Evolutionary conservation across 495 filamentous ascomycete genomes (phyloP).

Genomic region (Letharia columbiana): DNA sequence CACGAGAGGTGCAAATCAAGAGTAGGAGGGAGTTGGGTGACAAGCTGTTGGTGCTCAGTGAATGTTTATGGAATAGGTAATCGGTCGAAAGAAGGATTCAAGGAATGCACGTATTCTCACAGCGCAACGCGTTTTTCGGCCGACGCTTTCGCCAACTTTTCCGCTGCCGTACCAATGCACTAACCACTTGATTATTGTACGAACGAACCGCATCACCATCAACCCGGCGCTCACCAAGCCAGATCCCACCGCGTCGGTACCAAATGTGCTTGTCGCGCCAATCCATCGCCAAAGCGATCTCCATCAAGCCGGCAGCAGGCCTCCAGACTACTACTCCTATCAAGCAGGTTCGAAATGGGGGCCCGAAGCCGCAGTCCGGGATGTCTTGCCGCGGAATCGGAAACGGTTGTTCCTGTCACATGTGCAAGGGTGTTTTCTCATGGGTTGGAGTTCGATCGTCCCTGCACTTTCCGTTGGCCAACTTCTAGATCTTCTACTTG

Average conservation of each 20-base stretch:
- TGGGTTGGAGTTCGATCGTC: background rate
- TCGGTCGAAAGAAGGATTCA: background rate
- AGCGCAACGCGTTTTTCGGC: background rate
- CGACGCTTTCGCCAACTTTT: background rate
- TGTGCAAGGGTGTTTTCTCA: background rate
- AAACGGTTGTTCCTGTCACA: background rate
- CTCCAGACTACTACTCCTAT: background rate
- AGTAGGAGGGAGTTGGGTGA: conserved; percentile 71
- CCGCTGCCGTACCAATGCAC: background rate
- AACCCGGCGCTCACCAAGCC: background rate
- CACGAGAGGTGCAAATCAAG: conserved; percentile 62
- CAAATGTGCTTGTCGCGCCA: background rate
- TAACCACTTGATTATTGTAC: background rate
- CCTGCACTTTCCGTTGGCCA: background rate
- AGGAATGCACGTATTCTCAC: background rate
- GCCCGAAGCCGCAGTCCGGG: background rate
- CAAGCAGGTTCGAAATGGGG: background rate
- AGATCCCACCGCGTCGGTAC: background rate
- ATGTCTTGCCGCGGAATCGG: background rate
- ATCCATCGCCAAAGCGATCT: background rate
- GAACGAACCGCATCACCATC: background rate
- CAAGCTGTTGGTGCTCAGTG: conserved; percentile 63
- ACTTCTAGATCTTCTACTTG: background rate
- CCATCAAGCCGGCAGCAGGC: background rate
- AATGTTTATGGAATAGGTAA: conserved; percentile 61